Percentiles rank a stretch among this genome's conserved stretches.
Evolutionary conservation across 176 grass and related monocot genomes (phyloP).

Genomic region (Ensete ventricosum): DNA sequence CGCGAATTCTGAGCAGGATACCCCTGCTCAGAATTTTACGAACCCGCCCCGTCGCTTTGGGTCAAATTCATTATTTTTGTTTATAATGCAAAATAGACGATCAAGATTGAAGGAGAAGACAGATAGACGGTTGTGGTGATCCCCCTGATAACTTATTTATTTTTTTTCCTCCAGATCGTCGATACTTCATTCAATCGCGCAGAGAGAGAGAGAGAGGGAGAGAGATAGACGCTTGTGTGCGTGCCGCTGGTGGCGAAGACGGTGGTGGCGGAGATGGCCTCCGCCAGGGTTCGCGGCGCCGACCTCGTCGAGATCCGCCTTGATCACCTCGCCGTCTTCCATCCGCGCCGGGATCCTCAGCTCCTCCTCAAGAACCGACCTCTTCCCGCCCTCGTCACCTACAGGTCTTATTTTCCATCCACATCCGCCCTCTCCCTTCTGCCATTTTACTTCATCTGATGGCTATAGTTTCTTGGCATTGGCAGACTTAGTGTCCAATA

Average conservation of each 20-base stretch:
- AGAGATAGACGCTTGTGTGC: slow-evolving; percentile 43
- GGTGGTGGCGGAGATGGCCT: slow-evolving; percentile 42
- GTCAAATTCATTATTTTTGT: too few relatives aligned
- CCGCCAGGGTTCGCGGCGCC: slow-evolving; percentile 53
- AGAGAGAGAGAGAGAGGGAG: too few relatives aligned
- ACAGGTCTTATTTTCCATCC: slow-evolving; percentile 36
- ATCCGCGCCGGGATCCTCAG: slow-evolving; percentile 57
- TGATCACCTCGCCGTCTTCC: slow-evolving; percentile 52
- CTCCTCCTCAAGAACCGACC: slow-evolving; percentile 54
- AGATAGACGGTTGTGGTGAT: too few relatives aligned
- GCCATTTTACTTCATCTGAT: neutral
- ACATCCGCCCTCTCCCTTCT: neutral
- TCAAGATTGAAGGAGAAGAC: too few relatives aligned
- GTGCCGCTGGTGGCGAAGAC: slow-evolving; percentile 64
- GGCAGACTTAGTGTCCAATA: too few relatives aligned
- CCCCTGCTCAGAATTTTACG: fast-evolving
- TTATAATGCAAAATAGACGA: too few relatives aligned
- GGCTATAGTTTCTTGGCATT: too few relatives aligned
- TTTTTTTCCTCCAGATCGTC: too few relatives aligned
- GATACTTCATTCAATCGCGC: too few relatives aligned
- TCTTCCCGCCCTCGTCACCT: slow-evolving; percentile 82
- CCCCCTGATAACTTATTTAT: too few relatives aligned
- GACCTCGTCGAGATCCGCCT: slow-evolving; percentile 89
- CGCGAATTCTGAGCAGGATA: too few relatives aligned
- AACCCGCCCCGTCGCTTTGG: too few relatives aligned